Base-by-base conservation (phyloP, 768 basidiomycete genomes). In the Dentipellis fragilis region DNA sequence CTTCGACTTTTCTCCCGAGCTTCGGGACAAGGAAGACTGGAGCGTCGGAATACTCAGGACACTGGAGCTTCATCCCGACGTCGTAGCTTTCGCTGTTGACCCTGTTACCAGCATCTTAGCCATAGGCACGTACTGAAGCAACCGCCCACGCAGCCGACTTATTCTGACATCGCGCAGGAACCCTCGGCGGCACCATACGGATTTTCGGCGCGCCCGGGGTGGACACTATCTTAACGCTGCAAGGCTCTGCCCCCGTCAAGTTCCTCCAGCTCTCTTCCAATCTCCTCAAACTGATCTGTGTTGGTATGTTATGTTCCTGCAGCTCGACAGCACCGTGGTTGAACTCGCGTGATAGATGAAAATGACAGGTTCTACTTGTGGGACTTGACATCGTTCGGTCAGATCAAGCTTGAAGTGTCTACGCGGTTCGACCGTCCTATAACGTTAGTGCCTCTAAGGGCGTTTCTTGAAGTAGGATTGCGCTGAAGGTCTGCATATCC, bases 131-230 rank as follows among this genome's bases (percentile, higher is more conserved):
- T 58, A 52, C 35, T n/a, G 34, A 14, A 17, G n/a, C n/a, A n/a
- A 19, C 42, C 48, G 29, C 40, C 10, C 3, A 12, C 39, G 55
- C 47, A 22, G n/a, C 48, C 50, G 57, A 52, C 56, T 46, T 58
- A 47, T 36, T 14, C 39, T 49, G 52, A 49, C 39, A n/a, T 19
- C 38, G 16, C 8, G 21, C 51, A 85, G 90, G 87, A 2, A 89
- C 88, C 0, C 66, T 75, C 4, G 64, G 68, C n/a, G 90, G 92
- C 0, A 55, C 65, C 1, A 75, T 93, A 36, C 74, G 83, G 55
- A 60, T 93, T 22, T 79, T 83, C 59, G 93, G 92, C 1, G 74
- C 79, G 5, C 77, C 84, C 2, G 80, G 84, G 3, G 86, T 91
- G 11, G 75, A 82, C 53, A 64, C 86, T 35, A 64, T 63, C 14